Evolutionary conservation across 2,329 filamentous ascomycete species (phyloP), one percentile per base, ranked within the genome.

Genomic region (Alternaria infectoria): DNA sequence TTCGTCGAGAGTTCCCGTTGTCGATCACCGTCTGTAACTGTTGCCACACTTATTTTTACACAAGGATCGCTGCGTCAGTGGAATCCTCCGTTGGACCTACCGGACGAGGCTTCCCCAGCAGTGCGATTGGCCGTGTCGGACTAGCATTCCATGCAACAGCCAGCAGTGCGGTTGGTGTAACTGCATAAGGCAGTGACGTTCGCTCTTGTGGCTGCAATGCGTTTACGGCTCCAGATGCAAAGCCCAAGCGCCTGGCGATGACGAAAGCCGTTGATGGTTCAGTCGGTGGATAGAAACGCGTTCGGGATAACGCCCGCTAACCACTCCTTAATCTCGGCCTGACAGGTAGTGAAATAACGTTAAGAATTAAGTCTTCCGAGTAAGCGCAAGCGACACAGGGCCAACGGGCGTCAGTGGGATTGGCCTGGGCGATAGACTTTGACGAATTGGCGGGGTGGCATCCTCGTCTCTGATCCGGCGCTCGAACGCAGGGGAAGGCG

Each of bases 321-420:
- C 61, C 63, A 62, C 72, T 78, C 77, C 74, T 78, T 79, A 78
- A 80, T 80, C 69, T 80, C 77, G 77, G 77, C 68, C 74, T 70
- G 65, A 66, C 62, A 65, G 62, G 49, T 54, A 64, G 59, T 70
- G 66, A 61, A 70, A 61, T 63, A 61, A 67, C 55, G 67, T 59
- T 60, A 61, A 63, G 59, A 61, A 61, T 65, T 65, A 70, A 67
- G 56, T 59, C 47, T 61, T 65, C 67, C 61, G 68, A 71, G 69
- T 64, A 76, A 71, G 69, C 69, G 56, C 69, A 75, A 76, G 74
- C 74, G 72, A 72, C 70, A 69, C 68, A 74, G 72, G 69, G 67
- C 66, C 66, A 74, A 73, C 68, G 69, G 74, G 69, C 75, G 72
- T 73, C 74, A 69, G 68, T 66, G 64, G 73, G 76, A 77, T 77